Evolutionary conservation across 345 rosid genomes (phyloP).

Genomic region (Turritis glabra): DNA sequence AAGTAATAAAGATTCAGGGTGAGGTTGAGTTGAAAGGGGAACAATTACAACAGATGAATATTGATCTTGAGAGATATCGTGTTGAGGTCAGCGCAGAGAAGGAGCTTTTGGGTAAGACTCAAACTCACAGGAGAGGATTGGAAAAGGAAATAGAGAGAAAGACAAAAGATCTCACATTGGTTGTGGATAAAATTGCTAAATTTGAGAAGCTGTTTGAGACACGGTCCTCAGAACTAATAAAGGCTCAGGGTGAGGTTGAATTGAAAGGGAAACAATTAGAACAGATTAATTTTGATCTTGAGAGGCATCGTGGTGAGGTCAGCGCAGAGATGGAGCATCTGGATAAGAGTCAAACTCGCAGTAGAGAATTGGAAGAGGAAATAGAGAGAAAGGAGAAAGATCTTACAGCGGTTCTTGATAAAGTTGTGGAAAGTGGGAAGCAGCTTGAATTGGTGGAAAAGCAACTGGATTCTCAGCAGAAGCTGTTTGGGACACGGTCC

Average conservation of each 20-base stretch:
- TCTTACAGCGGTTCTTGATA: neutral
- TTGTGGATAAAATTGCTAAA: neutral
- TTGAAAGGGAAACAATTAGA: neutral
- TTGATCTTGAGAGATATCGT: neutral
- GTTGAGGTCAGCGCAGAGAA: constrained; percentile 3
- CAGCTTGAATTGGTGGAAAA: constrained; percentile 6
- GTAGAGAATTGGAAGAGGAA: constrained; percentile 15
- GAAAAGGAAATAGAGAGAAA: constrained; percentile 19
- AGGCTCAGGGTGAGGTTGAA: constrained; percentile 22
- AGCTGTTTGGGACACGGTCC: constrained; percentile 8
- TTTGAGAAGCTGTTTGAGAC: constrained; percentile 11
- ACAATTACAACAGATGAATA: neutral
- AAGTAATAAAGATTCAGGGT: constrained; percentile 4
- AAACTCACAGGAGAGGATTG: neutral
- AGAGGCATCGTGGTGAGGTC: neutral
- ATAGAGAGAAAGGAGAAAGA: constrained; percentile 2
- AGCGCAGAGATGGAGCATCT: neutral
- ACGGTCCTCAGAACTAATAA: neutral
- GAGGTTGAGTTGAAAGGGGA: constrained; percentile 7
- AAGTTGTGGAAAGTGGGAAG: neutral
- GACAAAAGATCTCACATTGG: neutral
- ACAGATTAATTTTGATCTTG: constrained; percentile 5
- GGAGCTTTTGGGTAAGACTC: neutral
- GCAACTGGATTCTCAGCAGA: constrained; percentile 13
- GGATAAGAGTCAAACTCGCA: neutral